Percentiles rank a stretch among this genome's conserved stretches.
Evolutionary conservation across 2,329 filamentous ascomycete species (phyloP).

Genomic region (Aspergillus phoenicis): DNA sequence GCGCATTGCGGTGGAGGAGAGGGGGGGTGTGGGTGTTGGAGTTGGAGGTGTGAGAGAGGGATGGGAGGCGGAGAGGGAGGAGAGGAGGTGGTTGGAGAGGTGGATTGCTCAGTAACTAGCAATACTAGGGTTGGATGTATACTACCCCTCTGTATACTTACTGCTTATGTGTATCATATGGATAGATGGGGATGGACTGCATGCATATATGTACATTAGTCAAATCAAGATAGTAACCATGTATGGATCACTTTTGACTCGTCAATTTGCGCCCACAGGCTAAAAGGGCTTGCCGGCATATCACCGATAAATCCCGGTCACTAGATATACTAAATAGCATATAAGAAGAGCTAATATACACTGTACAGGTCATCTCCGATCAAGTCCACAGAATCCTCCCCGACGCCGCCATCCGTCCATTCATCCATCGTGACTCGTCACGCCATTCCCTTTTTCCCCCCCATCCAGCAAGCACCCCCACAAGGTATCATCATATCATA

Average conservation of each 20-base stretch:
- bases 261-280: background rate
- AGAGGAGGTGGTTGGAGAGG: slow-evolving; percentile 41
- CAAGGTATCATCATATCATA: background rate
- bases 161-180: background rate
- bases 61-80: slow-evolving; percentile 30
- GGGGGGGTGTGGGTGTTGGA: slow-evolving; percentile 55
- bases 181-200: background rate
- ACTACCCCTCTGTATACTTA: background rate
- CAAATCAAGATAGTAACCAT: background rate
- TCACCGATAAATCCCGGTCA: too few species aligned
- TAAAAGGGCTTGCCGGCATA: too few species aligned
- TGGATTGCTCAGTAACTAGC: slow-evolving; percentile 31
- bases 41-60: slow-evolving; percentile 24
- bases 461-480: background rate
- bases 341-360: background rate
- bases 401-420: slow-evolving; percentile 1
- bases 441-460: background rate
- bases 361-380: slow-evolving; percentile 1
- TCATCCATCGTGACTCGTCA: background rate
- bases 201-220: slow-evolving; percentile 2
- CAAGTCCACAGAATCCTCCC: background rate
- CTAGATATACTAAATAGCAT: too few species aligned
- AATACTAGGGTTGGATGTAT: background rate
- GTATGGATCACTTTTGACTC: slow-evolving; percentile 4
- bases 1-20: slow-evolving; percentile 68